phyloP scores from a whole-genome alignment of 2,329 filamentous ascomycete genomes.

The Aspergillus sp. region DNA sequence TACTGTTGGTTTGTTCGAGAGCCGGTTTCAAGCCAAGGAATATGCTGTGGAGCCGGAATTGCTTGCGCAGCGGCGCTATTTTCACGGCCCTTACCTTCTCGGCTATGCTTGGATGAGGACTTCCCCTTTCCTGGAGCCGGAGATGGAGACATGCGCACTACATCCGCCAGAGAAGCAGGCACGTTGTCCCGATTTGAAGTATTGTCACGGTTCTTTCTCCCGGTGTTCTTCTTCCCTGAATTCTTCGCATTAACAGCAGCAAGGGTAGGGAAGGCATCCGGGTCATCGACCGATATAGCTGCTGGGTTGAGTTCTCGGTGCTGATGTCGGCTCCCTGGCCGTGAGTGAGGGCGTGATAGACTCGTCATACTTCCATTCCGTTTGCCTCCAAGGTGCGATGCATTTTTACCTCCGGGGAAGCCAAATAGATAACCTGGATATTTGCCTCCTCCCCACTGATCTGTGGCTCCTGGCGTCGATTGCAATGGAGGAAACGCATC shows the following conservation, averaged over 20 bases:
- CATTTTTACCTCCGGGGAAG: slow-evolving; percentile 48
- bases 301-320: slow-evolving; percentile 62
- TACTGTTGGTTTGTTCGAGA: slow-evolving; percentile 89
- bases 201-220: slow-evolving; percentile 63
- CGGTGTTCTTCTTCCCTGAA: slow-evolving; percentile 81
- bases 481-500: slow-evolving; percentile 80
- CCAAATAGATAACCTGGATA: slow-evolving; percentile 45
- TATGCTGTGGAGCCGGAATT: slow-evolving; percentile 84
- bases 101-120: slow-evolving; percentile 57
- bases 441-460: slow-evolving; percentile 53
- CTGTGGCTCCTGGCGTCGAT: slow-evolving; percentile 57
- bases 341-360: slow-evolving; percentile 69
- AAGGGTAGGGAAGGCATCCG: slow-evolving; percentile 89
- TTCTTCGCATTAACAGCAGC: slow-evolving; percentile 73
- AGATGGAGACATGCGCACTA: slow-evolving; percentile 92
- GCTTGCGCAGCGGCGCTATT: slow-evolving; percentile 78
- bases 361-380: slow-evolving; percentile 52
- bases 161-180: slow-evolving; percentile 82
- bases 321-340: slow-evolving; percentile 80
- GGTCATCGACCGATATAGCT: slow-evolving; percentile 83
- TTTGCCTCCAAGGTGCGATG: slow-evolving; percentile 31
- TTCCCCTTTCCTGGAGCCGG: slow-evolving; percentile 61
- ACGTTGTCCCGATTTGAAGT: slow-evolving; percentile 65
- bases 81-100: slow-evolving; percentile 68
- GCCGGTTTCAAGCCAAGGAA: slow-evolving; percentile 95